Conservation (phyloP, 2,329 filamentous ascomycete genomes). For the Fusarium bactridioides region DNA sequence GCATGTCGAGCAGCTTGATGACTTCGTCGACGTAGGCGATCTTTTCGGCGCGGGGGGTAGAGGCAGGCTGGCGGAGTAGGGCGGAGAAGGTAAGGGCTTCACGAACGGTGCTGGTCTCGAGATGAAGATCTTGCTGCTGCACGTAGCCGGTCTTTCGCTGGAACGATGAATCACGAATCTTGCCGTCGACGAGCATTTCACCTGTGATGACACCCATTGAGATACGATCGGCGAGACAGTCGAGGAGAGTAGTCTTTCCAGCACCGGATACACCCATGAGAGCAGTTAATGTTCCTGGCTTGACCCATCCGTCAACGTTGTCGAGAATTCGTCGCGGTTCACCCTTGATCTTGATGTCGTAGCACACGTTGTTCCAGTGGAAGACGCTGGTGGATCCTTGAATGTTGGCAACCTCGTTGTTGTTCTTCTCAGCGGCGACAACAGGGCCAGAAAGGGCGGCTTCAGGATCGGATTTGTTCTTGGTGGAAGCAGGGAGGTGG, state of each 20-base stretch:
- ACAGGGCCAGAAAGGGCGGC: conserved; percentile 28
- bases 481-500: conserved; percentile 26
- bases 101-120: conserved; percentile 55
- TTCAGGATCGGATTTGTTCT: conserved; percentile 35
- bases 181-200: conserved; percentile 76
- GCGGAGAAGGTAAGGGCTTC: conserved; percentile 54
- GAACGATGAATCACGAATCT: conserved; percentile 70
- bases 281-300: conserved; percentile 76
- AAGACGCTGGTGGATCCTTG: conserved; percentile 57
- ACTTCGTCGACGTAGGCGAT: conserved; percentile 62
- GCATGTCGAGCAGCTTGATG: conserved; percentile 63
- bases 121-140: conserved; percentile 68
- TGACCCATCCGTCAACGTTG: conserved; percentile 77
- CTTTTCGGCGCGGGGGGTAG: conserved; percentile 56
- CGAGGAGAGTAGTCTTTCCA: conserved; percentile 72
- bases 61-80: conserved; percentile 54
- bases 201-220: conserved; percentile 76
- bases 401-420: conserved; percentile 26
- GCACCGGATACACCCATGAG: conserved; percentile 64
- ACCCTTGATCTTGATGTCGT: conserved; percentile 75
- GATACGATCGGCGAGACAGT: conserved; percentile 72
- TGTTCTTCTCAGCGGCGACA: conserved; percentile 30
- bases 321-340: conserved; percentile 72
- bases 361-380: conserved; percentile 76
- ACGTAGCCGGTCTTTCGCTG: conserved; percentile 77